These are phyloP conservation scores for Aphanomyces stellatus DNA, from an alignment of 352 stramenopile species.

Conservation along the genomic window DNA sequence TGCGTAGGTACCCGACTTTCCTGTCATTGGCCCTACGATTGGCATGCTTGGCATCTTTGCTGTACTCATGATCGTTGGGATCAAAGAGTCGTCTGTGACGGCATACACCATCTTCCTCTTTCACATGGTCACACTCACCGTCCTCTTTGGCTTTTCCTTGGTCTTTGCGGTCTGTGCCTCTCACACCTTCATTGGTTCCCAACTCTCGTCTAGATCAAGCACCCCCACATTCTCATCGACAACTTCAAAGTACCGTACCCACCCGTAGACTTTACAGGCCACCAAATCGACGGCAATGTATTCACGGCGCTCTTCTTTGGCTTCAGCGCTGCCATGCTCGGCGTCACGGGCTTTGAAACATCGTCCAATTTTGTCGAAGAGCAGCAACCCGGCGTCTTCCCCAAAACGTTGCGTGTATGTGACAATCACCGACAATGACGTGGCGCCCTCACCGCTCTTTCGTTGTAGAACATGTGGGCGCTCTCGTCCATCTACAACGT, in stretches of 20 bases:
- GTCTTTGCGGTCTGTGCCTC: too few species aligned
- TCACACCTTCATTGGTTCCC: too few species aligned
- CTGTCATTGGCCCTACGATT: slow-evolving; percentile 36
- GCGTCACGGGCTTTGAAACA: slow-evolving; percentile 87
- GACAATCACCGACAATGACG: slow-evolving; percentile 46
- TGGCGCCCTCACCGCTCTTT: slow-evolving; percentile 69
- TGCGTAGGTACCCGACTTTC: too few species aligned
- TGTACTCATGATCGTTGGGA: slow-evolving; percentile 69
- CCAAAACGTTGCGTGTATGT: slow-evolving; percentile 80
- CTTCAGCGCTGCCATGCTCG: slow-evolving; percentile 78
- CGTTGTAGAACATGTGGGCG: slow-evolving; percentile 73
- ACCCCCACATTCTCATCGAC: slow-evolving; percentile 40
- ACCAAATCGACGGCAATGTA: slow-evolving; percentile 32
- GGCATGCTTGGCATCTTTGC: slow-evolving; percentile 74
- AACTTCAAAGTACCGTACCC: slow-evolving; percentile 63
- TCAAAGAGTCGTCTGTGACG: slow-evolving; percentile 77
- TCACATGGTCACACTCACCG: slow-evolving; percentile 72
- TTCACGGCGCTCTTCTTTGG: slow-evolving; percentile 67
- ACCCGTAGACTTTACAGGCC: slow-evolving; percentile 35
- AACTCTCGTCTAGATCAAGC: slow-evolving; percentile 33
- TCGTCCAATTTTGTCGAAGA: slow-evolving; percentile 88
- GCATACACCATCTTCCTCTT: slow-evolving; percentile 76
- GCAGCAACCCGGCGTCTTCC: slow-evolving; percentile 77
- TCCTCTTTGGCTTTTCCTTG: slow-evolving; percentile 48
- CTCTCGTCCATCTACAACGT: slow-evolving; percentile 85